Evolutionary conservation across 805 yeast genomes (phyloP).

Genomic region (Lipomyces yamadae): DNA sequence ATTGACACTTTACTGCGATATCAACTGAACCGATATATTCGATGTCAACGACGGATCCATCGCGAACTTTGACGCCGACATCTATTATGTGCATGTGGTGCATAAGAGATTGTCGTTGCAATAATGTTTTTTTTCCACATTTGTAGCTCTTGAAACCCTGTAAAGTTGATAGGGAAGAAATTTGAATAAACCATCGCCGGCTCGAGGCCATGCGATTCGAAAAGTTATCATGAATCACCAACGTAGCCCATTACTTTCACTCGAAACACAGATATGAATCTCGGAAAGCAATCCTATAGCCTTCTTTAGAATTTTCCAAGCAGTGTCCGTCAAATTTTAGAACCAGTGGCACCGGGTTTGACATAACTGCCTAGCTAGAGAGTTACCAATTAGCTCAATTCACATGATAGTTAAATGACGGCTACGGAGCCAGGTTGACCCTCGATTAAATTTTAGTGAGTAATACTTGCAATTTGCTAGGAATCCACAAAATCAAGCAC

Average conservation of each 20-base stretch:
- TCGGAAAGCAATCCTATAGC: constrained; percentile 23
- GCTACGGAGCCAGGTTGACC: not conserved
- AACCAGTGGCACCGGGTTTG: not conserved
- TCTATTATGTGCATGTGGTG: no score
- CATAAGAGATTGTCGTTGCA: no score
- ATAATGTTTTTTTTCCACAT: no score
- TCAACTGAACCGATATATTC: no score
- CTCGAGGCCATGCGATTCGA: constrained; percentile 52
- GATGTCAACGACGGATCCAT: no score
- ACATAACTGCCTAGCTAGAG: constrained; percentile 17
- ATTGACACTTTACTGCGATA: no score
- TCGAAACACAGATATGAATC: constrained; percentile 1
- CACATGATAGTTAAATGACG: not conserved
- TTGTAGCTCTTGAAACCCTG: no score
- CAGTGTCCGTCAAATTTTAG: constrained; percentile 27
- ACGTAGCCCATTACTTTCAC: not conserved
- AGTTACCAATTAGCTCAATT: not conserved
- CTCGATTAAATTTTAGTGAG: constrained; percentile 29
- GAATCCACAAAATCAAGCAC: constrained; percentile 43
- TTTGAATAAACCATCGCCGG: constrained; percentile 57
- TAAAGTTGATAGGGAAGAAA: constrained; percentile 54
- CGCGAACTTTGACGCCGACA: no score
- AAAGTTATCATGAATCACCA: constrained; percentile 53
- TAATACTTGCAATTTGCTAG: constrained; percentile 44
- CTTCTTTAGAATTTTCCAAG: constrained; percentile 39